A percentile compares a stretch with the other conserved stretches of the same genome.
phyloP scores from a whole-genome alignment of 31 red algal species.

The Odonthalia washingtoniensis region DNA sequence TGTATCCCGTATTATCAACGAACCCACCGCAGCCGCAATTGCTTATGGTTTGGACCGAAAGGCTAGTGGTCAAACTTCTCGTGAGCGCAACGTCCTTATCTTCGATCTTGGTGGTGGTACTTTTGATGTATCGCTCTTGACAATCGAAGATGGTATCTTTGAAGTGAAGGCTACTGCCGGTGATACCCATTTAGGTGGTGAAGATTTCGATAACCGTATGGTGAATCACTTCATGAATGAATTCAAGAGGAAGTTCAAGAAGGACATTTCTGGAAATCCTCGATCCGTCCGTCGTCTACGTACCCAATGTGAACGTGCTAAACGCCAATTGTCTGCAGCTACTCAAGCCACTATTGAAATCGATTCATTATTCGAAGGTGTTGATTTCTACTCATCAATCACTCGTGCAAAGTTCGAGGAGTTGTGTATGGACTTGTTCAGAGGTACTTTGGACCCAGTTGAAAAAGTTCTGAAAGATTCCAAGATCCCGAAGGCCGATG shows the following conservation, averaged over 20 bases:
- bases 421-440: constrained; percentile 96
- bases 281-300: too few relatives aligned
- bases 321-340: constrained; percentile 95
- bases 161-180: constrained; percentile 98
- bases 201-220: constrained; percentile 99
- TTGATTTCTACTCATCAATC: constrained; percentile 97
- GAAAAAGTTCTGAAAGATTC: constrained; percentile 95
- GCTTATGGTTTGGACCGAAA: constrained; percentile 98
- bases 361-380: constrained; percentile 95
- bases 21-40: constrained; percentile 99
- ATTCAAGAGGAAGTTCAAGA: too few relatives aligned
- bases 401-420: constrained; percentile 99
- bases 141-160: constrained; percentile 99
- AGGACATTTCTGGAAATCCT: too few relatives aligned
- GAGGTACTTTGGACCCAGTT: constrained; percentile 93
- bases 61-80: constrained; percentile 73
- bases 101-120: constrained; percentile 99
- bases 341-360: constrained; percentile 98
- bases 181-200: constrained; percentile 99
- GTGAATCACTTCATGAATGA: constrained; percentile 94
- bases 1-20: constrained; percentile 99
- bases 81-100: constrained; percentile 95
- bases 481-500: constrained; percentile 92
- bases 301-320: constrained; percentile 98
- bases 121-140: constrained; percentile 98